Base-by-base conservation (phyloP, 2,329 filamentous ascomycete genomes). In the Dryadomyces quercus-mongolicae region DNA sequence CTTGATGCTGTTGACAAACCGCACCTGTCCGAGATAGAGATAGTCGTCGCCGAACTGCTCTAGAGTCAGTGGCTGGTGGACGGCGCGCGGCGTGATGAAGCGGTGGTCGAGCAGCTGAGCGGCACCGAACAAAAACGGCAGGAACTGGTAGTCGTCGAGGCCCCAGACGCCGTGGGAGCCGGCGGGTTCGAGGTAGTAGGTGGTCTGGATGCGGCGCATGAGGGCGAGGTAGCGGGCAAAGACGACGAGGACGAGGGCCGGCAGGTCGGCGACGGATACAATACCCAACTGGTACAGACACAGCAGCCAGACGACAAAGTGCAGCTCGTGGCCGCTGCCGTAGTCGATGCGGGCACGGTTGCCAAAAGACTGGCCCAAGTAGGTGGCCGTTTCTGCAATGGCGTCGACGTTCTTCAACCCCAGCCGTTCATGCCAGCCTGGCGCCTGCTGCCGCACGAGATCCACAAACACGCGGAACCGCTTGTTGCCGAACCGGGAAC, bases 111-210 rank as follows among this genome's bases (percentile, higher is more conserved):
- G 74, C 18, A 96, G 78, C 69, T 98, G 94, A 22, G 90, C 85
- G 40, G 93, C 90, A 20, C 93, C 93, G 59, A 97, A 94, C 13
- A 98, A 79, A 66, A 97, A 98, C 0, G 94, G 93, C 1, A 96
- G 73, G 70, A 98, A 98, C 61, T 94, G 91, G 70, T 98, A 96
- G 68, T 98, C 93, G 64, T 98, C 93, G 1, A 98, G 74, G 18
- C 93, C 93, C 93, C 93, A 98, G 22, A 98, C 93, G 44, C 93
- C 93, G 67, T 98, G 93, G 1, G 92, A 96, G 15, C 93, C 93
- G 0, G 93, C 93, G 2, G 93, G 93, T 65, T 98, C 93, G 51
- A 98, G 83, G 65, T 98, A 98, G 71, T 98, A 98, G 3, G 89
- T 88, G 59, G 82, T 84, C 68, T 98, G 93, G 16, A 97, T 78